Evolutionary conservation across 352 stramenopile species (phyloP).

Genomic region (Globisporangium ultimum): DNA sequence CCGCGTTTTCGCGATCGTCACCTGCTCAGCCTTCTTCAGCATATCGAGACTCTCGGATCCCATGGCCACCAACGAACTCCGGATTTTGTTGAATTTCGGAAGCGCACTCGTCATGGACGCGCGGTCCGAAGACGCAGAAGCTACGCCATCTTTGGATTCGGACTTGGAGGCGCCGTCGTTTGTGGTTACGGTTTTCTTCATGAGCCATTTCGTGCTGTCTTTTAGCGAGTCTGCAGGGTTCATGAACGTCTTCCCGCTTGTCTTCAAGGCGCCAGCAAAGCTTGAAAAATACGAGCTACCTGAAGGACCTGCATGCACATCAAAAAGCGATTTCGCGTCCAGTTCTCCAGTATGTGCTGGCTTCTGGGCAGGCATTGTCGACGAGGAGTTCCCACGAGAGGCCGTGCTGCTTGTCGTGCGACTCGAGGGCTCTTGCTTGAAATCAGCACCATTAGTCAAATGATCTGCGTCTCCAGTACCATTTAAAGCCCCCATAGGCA

Average conservation of each 20-base stretch:
- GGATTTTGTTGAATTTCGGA: slow-evolving; percentile 51
- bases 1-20: slow-evolving; percentile 40
- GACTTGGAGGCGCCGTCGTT: slow-evolving; percentile 9
- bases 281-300: slow-evolving; percentile 62
- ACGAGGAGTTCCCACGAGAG: slow-evolving; percentile 3
- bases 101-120: slow-evolving; percentile 18
- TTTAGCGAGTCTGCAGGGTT: slow-evolving; percentile 51
- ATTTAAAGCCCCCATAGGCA: background rate
- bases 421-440: slow-evolving; percentile 11
- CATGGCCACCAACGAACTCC: slow-evolving; percentile 56
- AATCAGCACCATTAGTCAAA: background rate
- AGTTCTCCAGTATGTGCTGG: slow-evolving; percentile 13
- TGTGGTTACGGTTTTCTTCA: slow-evolving; percentile 49
- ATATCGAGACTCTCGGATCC: slow-evolving; percentile 71
- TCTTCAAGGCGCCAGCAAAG: slow-evolving; percentile 68
- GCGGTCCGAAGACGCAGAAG: background rate
- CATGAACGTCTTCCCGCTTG: slow-evolving; percentile 62
- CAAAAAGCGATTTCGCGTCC: slow-evolving; percentile 40
- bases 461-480: background rate
- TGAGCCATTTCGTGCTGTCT: slow-evolving; percentile 72
- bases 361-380: slow-evolving; percentile 1
- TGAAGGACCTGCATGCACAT: slow-evolving; percentile 15
- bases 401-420: background rate
- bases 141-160: background rate
- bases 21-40: slow-evolving; percentile 74